Evolutionary conservation across 768 basidiomycete species (phyloP).

Genomic region (Leccinum pellstonianum): DNA sequence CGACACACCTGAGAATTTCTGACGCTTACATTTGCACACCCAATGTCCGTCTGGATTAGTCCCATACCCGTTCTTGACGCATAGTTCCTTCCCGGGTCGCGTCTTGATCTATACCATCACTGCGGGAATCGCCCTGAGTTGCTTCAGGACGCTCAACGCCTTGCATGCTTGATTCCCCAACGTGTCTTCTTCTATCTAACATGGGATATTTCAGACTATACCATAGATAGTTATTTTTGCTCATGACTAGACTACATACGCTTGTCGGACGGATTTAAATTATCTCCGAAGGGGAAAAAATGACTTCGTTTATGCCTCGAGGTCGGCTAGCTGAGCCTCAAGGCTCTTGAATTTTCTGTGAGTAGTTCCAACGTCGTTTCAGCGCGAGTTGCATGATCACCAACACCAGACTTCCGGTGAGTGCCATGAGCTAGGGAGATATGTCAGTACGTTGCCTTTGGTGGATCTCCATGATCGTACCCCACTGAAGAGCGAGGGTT

Average conservation of each 20-base stretch:
- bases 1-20: neutral
- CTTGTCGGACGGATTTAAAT: neutral
- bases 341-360: neutral
- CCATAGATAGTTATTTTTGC: neutral
- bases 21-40: neutral
- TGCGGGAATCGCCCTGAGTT: conserved; percentile 48
- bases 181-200: neutral
- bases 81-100: conserved; percentile 51
- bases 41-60: conserved; percentile 39
- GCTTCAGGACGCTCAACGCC: conserved; percentile 59
- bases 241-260: neutral
- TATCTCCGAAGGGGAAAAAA: neutral
- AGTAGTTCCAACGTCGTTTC: conserved; percentile 2
- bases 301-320: neutral
- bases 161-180: conserved; percentile 41
- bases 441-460: neutral
- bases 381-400: conserved; percentile 8
- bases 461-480: conserved; percentile 13
- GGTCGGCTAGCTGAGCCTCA: neutral
- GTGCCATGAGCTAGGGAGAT: conserved; percentile 7
- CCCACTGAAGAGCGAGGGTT: conserved; percentile 52
- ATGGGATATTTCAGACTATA: neutral
- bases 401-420: conserved; percentile 7
- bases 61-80: conserved; percentile 81
- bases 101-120: conserved; percentile 58